Evolutionary conservation across 352 stramenopile genomes (phyloP).

Genomic region (Pythium vanterpoolii): DNA sequence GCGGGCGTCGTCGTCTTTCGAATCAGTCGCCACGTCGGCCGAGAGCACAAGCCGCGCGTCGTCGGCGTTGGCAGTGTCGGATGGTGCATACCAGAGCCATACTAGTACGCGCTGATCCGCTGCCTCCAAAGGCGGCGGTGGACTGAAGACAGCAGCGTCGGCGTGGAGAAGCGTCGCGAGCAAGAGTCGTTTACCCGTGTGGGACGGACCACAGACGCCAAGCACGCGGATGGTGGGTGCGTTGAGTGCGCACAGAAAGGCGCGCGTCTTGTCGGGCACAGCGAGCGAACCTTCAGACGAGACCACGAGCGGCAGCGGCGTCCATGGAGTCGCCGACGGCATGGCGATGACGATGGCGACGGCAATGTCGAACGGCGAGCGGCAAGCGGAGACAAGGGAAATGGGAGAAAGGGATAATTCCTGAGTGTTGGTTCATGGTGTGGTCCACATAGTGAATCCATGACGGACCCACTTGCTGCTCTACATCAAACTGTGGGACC

Average conservation of each 20-base stretch:
- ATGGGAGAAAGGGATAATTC: neutral
- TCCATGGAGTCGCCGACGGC: constrained; percentile 23
- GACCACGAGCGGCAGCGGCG: constrained; percentile 34
- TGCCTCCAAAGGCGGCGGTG: neutral
- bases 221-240: constrained; percentile 34
- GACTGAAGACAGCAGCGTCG: constrained; percentile 21
- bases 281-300: neutral
- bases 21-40: constrained; percentile 3
- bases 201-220: constrained; percentile 36
- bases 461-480: neutral
- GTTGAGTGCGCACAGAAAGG: constrained; percentile 19
- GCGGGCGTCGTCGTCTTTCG: constrained; percentile 12
- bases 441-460: constrained; percentile 14
- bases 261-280: constrained; percentile 22
- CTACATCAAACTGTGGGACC: no score
- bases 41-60: constrained; percentile 19
- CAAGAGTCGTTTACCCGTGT: constrained; percentile 43
- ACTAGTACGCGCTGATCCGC: constrained; percentile 30
- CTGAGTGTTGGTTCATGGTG: constrained; percentile 7
- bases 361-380: neutral
- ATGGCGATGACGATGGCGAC: no score
- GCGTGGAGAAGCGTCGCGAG: constrained; percentile 41
- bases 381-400: neutral
- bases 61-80: neutral
- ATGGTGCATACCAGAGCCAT: constrained; percentile 36